These are phyloP conservation scores for Dioscorea dumetorum DNA, from an alignment of 106 monocot species.

Conservation along the genomic window DNA sequence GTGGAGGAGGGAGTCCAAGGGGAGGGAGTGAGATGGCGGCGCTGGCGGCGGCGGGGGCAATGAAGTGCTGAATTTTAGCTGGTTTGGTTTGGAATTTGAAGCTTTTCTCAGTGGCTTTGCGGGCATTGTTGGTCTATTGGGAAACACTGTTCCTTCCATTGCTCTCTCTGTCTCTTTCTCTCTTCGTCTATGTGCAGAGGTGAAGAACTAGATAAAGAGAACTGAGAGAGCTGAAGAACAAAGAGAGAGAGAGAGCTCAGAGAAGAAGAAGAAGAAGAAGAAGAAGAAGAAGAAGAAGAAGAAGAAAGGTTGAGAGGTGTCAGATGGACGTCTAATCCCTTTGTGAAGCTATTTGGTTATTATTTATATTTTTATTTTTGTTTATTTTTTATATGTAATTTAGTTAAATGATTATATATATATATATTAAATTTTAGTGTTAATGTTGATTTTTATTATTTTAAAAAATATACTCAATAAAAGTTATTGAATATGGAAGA, in stretches of 20 bases:
- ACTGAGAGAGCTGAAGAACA: background rate
- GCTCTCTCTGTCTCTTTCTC: background rate
- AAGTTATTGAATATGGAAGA: no score
- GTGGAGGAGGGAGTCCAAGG: slow-evolving; percentile 72
- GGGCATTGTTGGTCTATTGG: slow-evolving; percentile 53
- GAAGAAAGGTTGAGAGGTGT: slow-evolving; percentile 5
- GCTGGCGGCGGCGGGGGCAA: slow-evolving; percentile 50
- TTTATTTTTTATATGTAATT: no score
- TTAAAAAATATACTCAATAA: no score
- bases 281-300: no score
- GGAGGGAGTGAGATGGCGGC: slow-evolving; percentile 32
- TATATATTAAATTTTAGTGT: no score
- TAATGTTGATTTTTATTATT: no score
- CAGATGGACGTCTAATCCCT: background rate
- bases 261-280: no score
- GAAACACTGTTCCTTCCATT: slow-evolving; percentile 60
- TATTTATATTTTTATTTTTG: no score
- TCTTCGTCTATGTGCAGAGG: no score
- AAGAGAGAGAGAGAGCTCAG: no score
- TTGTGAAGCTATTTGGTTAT: background rate
- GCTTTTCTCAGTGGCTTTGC: slow-evolving; percentile 23
- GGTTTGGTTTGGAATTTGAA: slow-evolving; percentile 10
- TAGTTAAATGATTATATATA: no score
- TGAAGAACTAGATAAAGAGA: no score
- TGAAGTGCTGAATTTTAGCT: slow-evolving; percentile 47